Conservation (phyloP, 345 rosid species). For the Rhizophora apiculata region DNA sequence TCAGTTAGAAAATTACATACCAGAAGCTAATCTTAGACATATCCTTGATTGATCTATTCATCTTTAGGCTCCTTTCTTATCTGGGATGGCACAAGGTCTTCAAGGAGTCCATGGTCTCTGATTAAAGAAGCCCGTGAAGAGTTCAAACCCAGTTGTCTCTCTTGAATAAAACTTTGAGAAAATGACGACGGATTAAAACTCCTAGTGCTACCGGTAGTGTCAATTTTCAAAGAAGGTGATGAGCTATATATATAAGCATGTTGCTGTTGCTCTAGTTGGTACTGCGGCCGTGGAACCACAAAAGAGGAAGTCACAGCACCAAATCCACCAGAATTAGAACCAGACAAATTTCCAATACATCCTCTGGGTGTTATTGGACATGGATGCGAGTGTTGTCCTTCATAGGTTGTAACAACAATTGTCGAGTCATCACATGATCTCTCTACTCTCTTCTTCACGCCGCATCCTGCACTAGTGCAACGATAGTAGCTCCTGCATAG, state of each 20-base stretch:
- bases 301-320: conserved; percentile 37
- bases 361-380: conserved; percentile 77
- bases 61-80: conserved; percentile 47
- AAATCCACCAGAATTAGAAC: conserved; percentile 28
- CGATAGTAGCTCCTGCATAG: conserved; percentile 89
- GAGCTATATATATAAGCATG: conserved; percentile 32
- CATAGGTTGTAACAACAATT: conserved; percentile 89
- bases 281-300: conserved; percentile 45
- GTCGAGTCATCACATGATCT: conserved; percentile 80
- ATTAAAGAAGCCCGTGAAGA: conserved; percentile 32
- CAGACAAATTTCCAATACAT: conserved; percentile 40
- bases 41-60: conserved; percentile 17
- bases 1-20: conserved; percentile 38
- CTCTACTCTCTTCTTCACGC: conserved; percentile 99
- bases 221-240: conserved; percentile 33
- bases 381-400: conserved; percentile 84
- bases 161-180: conserved; percentile 30
- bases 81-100: conserved; percentile 82
- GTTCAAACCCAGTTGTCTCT: conserved; percentile 18
- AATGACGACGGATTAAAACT: conserved; percentile 21
- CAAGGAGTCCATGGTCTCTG: conserved; percentile 83
- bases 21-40: conserved; percentile 6
- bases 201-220: conserved; percentile 12
- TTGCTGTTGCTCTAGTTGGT: conserved; percentile 31
- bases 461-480: conserved; percentile 90